Evolutionary conservation across 73 alveolate species (phyloP).

Genomic region (Stentor roeselii): DNA sequence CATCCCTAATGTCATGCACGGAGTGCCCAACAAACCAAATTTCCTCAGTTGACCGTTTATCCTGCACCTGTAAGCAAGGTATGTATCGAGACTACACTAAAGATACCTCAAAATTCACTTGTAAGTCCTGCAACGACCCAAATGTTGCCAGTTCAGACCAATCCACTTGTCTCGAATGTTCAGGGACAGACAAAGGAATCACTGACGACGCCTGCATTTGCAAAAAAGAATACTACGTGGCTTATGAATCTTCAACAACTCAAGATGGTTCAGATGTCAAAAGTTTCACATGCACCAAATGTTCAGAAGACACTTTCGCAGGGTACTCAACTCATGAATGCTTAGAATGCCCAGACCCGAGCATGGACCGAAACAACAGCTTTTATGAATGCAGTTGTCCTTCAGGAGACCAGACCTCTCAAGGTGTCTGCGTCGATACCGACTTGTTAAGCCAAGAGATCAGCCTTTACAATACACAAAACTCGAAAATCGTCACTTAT

Average conservation of each 20-base stretch:
- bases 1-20: background rate
- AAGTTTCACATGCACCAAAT: too few species aligned
- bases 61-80: constrained; percentile 17
- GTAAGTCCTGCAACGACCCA: constrained; percentile 1
- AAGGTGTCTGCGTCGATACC: background rate
- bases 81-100: too few species aligned
- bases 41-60: background rate
- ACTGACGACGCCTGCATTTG: background rate
- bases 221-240: background rate
- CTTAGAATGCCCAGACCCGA: background rate
- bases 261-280: background rate
- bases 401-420: background rate
- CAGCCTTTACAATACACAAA: background rate
- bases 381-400: constrained; percentile 17
- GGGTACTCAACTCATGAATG: constrained; percentile 8
- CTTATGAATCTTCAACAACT: background rate
- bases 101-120: background rate
- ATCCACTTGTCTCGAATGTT: background rate
- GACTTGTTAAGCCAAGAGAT: background rate
- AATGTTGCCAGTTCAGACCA: background rate
- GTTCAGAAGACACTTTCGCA: background rate
- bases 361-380: background rate
- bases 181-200: background rate
- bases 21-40: background rate
- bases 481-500: background rate